phyloP scores from a whole-genome alignment of 2,329 filamentous ascomycete species.

The Apiospora pterosperma region DNA sequence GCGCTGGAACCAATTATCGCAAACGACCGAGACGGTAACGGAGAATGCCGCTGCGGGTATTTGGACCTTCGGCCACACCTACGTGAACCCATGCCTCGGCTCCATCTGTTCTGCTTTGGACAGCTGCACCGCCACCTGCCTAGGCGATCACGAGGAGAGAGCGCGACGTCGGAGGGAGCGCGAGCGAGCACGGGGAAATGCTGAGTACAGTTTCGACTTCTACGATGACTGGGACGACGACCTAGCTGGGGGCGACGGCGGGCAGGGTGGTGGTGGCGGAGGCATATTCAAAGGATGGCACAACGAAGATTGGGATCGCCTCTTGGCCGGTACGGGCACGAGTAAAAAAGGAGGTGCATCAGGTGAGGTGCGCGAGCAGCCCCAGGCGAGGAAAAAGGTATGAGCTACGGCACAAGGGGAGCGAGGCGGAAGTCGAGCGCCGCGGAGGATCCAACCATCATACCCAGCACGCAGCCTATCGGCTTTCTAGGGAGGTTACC shows the following conservation, averaged over 20 bases:
- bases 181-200: slow-evolving; percentile 53
- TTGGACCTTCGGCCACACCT: slow-evolving; percentile 83
- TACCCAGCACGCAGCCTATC: slow-evolving; percentile 79
- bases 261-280: slow-evolving; percentile 36
- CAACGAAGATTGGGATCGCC: slow-evolving; percentile 78
- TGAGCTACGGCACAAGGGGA: slow-evolving; percentile 82
- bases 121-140: slow-evolving; percentile 68
- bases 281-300: slow-evolving; percentile 71
- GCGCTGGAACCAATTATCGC: slow-evolving; percentile 87
- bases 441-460: slow-evolving; percentile 80
- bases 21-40: slow-evolving; percentile 86
- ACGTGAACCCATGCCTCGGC: slow-evolving; percentile 76
- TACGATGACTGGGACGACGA: slow-evolving; percentile 93
- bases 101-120: slow-evolving; percentile 65
- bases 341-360: slow-evolving; percentile 44
- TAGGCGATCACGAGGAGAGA: slow-evolving; percentile 71
- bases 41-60: slow-evolving; percentile 89
- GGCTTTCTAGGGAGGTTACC: slow-evolving; percentile 82
- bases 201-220: slow-evolving; percentile 91
- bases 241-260: slow-evolving; percentile 36
- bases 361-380: slow-evolving; percentile 51
- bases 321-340: slow-evolving; percentile 63
- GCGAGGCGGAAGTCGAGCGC: slow-evolving; percentile 42
- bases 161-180: slow-evolving; percentile 65
- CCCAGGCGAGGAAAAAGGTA: slow-evolving; percentile 58